These are phyloP conservation scores for Cytospora paraplurivora DNA, from an alignment of 2,329 filamentous ascomycete genomes.

Conservation along the genomic window DNA sequence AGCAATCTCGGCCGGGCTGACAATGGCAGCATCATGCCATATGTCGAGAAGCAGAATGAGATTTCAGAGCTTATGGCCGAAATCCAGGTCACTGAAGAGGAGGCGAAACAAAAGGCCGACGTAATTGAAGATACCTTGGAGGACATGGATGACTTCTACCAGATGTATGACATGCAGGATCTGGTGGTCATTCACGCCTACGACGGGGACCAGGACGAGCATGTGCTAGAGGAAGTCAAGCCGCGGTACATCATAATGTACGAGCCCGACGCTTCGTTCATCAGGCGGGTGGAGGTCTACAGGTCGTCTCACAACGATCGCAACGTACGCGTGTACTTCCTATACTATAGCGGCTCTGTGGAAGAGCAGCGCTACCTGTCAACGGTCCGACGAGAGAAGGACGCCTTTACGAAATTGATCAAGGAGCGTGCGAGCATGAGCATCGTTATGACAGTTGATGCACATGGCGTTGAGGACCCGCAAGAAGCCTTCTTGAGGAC, in stretches of 20 bases:
- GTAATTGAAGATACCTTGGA: constrained; percentile 78
- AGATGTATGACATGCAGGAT: constrained; percentile 89
- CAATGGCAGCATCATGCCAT: constrained; percentile 73
- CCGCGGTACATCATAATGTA: constrained; percentile 99
- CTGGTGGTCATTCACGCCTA: constrained; percentile 89
- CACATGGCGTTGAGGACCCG: constrained; percentile 71
- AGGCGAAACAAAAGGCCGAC: constrained; percentile 75
- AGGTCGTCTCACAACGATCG: constrained; percentile 89
- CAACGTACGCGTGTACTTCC: constrained; percentile 90
- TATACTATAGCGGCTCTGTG: constrained; percentile 93
- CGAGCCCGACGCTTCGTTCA: constrained; percentile 92
- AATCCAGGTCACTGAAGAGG: constrained; percentile 77
- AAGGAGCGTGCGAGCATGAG: constrained; percentile 94
- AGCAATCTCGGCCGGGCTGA: constrained; percentile 64
- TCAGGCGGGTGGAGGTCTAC: constrained; percentile 92
- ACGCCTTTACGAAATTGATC: constrained; percentile 92
- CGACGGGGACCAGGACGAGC: constrained; percentile 93
- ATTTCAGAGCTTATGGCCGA: constrained; percentile 82
- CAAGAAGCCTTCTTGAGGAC: constrained; percentile 93
- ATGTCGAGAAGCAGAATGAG: constrained; percentile 81
- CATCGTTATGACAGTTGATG: constrained; percentile 75
- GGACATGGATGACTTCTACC: constrained; percentile 89
- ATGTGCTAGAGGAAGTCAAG: constrained; percentile 90
- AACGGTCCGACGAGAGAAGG: constrained; percentile 89
- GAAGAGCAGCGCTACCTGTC: constrained; percentile 94